Conservation (phyloP, 2,329 filamentous ascomycete genomes). For the Endothia cerciana region DNA sequence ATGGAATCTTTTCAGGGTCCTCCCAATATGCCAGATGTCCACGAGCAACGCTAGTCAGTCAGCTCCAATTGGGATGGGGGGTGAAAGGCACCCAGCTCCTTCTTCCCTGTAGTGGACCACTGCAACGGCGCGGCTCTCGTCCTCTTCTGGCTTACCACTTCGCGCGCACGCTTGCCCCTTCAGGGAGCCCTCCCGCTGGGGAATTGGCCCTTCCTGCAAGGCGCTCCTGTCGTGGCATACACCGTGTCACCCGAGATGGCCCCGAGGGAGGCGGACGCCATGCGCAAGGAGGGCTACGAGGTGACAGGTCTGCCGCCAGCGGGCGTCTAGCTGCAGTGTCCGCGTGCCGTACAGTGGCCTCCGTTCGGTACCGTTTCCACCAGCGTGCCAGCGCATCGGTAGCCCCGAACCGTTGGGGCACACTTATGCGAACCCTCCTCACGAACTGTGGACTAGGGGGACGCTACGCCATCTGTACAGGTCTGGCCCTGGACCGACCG, state of each 20-base stretch:
- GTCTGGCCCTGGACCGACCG: neutral
- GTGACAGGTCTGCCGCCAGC: slow-evolving; percentile 9
- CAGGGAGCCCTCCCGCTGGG: neutral
- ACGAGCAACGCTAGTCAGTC: slow-evolving; percentile 1
- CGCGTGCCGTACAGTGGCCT: neutral
- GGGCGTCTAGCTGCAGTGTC: slow-evolving; percentile 5
- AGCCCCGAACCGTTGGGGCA: neutral
- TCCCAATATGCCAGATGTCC: neutral
- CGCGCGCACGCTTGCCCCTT: neutral
- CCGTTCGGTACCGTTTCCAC: neutral
- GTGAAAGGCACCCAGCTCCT: neutral
- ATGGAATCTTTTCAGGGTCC: neutral
- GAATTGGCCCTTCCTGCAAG: neutral
- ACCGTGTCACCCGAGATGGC: neutral
- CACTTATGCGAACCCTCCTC: neutral
- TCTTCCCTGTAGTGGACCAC: neutral
- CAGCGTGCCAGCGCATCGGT: neutral
- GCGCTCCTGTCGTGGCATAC: neutral
- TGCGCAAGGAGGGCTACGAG: neutral
- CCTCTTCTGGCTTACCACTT: neutral
- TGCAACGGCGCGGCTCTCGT: neutral
- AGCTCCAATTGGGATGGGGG: neutral
- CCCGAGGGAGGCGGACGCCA: neutral
- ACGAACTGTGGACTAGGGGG: neutral
- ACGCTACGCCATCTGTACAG: neutral